Base-by-base conservation (phyloP, 352 stramenopile genomes). In the Pythium myriotylum region DNA sequence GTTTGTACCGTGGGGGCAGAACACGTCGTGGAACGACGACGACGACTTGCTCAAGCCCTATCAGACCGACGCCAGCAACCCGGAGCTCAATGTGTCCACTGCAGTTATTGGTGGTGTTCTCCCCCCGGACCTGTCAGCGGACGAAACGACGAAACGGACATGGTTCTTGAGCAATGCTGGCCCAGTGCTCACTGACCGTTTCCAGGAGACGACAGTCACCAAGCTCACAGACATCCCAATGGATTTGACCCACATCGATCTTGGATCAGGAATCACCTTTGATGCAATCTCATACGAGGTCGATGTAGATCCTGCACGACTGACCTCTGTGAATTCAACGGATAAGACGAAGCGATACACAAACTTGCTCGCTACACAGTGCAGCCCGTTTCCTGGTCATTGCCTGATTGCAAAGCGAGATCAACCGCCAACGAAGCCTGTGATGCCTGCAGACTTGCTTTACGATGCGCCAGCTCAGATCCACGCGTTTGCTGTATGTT, bases 251-350 rank as follows among this genome's bases (percentile, higher is more conserved):
- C 52, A 46, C 27, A 19, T 47, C 0, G 5, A 46, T 0, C 42
- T 68, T 14, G 32, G 52, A 4, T 46, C 46, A 9, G 26, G n/a
- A 19, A 58, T 68, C 53, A 20, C 14, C 10, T 68, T 68, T 35
- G 60, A 68, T n/a, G 52, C 53, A 1, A 22, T 67, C 7, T 62
- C 59, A 27, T 35, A 62, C 22, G 45, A 67, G 17, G 24, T 57
- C 19, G 59, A 50, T 2, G 20, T 62, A n/a, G 59, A 67, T 40
- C 52, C 59, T 0, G 57, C 0, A 8, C 39, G 57, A 39, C 32
- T 68, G 10, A 32, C 60, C 3, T 47, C 45, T 2, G 45, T 26
- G 4, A 23, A 2, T 2, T 39, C 46, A 3, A n/a, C 3, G 5
- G 26, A 46, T 37, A 58, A 50, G 17, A 27, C 51, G 2, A 39